Percentiles rank a stretch among this genome's conserved stretches.
Evolutionary conservation across 164 flowering plant genomes (phyloP).

Genomic region (Nymphaea colorata): DNA sequence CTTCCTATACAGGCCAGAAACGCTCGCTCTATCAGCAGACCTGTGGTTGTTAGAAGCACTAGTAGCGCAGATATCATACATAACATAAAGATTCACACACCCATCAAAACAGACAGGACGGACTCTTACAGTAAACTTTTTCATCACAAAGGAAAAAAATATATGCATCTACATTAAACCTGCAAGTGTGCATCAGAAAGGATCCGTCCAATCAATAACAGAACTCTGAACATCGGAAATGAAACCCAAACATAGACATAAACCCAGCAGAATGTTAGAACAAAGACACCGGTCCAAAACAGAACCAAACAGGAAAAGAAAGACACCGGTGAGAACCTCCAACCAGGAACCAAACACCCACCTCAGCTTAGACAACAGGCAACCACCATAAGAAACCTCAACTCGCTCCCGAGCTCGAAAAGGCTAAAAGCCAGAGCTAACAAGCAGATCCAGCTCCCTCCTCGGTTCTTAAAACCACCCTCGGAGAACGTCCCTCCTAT

Average conservation of each 20-base stretch:
- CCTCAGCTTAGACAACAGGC: background rate
- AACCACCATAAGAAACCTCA: background rate
- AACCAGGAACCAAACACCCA: background rate
- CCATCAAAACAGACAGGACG: background rate
- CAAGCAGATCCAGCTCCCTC: background rate
- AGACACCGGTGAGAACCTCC: background rate
- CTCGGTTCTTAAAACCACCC: background rate
- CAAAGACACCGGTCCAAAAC: background rate
- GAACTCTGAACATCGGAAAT: background rate
- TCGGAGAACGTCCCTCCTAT: background rate
- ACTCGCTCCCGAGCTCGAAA: background rate
- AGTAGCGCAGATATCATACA: background rate
- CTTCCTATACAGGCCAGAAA: background rate
- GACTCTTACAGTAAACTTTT: background rate
- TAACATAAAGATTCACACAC: background rate
- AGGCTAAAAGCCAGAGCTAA: background rate
- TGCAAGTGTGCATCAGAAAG: background rate
- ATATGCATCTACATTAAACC: background rate
- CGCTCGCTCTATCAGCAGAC: background rate
- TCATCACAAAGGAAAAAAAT: background rate
- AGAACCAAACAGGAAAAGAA: background rate
- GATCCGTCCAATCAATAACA: background rate
- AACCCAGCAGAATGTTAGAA: background rate
- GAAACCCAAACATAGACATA: background rate
- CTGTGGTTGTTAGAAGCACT: background rate